Evolutionary conservation across 2,329 filamentous ascomycete species (phyloP), one percentile per base, ranked within the genome.

Genomic region (Chrysosporium keratinophilum): DNA sequence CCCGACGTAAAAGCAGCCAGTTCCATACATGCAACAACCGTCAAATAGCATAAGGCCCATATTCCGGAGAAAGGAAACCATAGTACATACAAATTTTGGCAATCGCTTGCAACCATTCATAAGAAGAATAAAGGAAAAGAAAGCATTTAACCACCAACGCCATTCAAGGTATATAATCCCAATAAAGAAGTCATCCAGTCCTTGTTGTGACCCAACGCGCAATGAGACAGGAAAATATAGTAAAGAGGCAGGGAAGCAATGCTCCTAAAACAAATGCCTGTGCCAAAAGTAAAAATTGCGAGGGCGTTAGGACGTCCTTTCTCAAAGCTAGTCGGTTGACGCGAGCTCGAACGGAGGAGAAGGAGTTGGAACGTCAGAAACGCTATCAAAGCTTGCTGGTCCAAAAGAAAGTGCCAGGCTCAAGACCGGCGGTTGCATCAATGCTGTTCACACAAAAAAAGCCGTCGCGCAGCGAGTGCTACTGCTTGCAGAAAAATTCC

Each of bases 81-180:
- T 52, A 39, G 50, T 52, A 45, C 42, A 52, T 52, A 20, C 17
- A 51, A 42, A n/a, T 33, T 31, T 46, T 14, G 28, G 50, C 42
- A 37, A 46, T 46, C 50, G 42, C 50, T 52, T 19, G 49, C 34
- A 46, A 46, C 17, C 17, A 33, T 39, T n/a, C 14, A n/a, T 12
- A 15, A 20, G 17, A 14, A 52, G 12, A 52, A 2, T 35, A 19
- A 23, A 23, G 9, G 31, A 34, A 28, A 43, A 34, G 14, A 14
- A 39, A 52, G 17, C 14, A 47, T 7, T 19, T 14, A 35, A 17
- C 50, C 50, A 52, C 50, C 50, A 52, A 31, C 50, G 34, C 50
- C 50, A 35, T 52, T 45, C 48, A 50, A 43, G 20, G 35, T 50
- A 44, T 51, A 51, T 51, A 44, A 44, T 44, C 17, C 49, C 31